Percentiles rank a stretch among this genome's conserved stretches.
phyloP scores from a whole-genome alignment of 1,139 yeast species.

The Lodderomyces margitis region DNA sequence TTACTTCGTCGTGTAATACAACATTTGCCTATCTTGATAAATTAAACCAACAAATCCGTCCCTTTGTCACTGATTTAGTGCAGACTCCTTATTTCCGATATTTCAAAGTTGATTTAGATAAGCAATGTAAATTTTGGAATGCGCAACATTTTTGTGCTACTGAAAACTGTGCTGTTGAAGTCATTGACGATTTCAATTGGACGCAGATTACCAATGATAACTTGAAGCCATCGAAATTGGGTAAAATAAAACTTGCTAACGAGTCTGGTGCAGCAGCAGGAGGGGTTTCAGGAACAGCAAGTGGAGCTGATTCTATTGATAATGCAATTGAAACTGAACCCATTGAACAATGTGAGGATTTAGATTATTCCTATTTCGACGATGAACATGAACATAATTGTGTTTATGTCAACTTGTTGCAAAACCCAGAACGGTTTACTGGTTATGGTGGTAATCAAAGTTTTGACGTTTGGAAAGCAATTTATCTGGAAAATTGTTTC shows the following conservation, averaged over 20 bases:
- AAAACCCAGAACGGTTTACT: slow-evolving; percentile 94
- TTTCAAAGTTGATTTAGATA: slow-evolving; percentile 81
- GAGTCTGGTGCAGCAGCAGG: neutral
- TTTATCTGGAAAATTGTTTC: slow-evolving; percentile 90
- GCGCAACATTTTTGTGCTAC: slow-evolving; percentile 87
- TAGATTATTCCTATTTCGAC: slow-evolving; percentile 55
- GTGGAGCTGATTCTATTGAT: slow-evolving; percentile 17
- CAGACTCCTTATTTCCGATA: slow-evolving; percentile 75
- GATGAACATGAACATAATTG: slow-evolving; percentile 56
- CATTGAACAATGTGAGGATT: slow-evolving; percentile 30
- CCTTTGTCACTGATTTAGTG: slow-evolving; percentile 57
- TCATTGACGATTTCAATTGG: slow-evolving; percentile 56
- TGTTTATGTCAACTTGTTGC: slow-evolving; percentile 80
- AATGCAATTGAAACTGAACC: slow-evolving; percentile 19
- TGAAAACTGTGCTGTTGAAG: slow-evolving; percentile 90
- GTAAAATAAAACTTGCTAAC: slow-evolving; percentile 33
- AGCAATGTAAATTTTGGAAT: slow-evolving; percentile 86
- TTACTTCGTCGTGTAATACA: slow-evolving; percentile 48
- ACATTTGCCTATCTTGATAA: slow-evolving; percentile 46
- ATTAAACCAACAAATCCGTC: slow-evolving; percentile 38
- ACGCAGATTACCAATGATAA: slow-evolving; percentile 61
- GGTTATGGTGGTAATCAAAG: slow-evolving; percentile 95
- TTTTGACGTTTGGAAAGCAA: slow-evolving; percentile 88
- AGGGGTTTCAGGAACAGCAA: neutral
- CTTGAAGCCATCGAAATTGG: slow-evolving; percentile 73